Evolutionary conservation across 305 asterid species (phyloP).

Genomic region (Fraxinus velutina): DNA sequence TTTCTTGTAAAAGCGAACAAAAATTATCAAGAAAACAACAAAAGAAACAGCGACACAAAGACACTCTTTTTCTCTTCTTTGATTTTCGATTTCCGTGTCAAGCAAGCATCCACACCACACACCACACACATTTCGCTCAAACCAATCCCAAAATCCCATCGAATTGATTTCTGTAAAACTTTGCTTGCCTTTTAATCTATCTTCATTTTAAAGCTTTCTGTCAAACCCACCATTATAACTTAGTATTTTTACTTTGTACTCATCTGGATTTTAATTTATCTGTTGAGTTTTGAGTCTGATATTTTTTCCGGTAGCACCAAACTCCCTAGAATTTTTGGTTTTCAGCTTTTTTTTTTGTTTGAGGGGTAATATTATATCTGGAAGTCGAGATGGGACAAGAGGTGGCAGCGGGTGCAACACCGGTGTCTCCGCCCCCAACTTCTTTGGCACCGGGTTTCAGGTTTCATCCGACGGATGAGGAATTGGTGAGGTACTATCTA

Average conservation of each 20-base stretch:
- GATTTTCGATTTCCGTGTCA: conserved; percentile 56
- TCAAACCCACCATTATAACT: conserved; percentile 11
- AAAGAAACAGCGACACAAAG: conserved; percentile 29
- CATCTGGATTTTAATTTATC: neutral
- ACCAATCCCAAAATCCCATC: conserved; percentile 2
- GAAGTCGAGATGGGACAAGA: conserved; percentile 38
- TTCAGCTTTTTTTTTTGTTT: neutral
- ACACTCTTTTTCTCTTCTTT: neutral
- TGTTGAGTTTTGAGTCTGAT: neutral
- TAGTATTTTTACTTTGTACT: neutral
- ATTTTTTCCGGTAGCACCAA: neutral
- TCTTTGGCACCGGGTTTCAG: conserved; percentile 74
- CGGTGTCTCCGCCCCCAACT: conserved; percentile 40
- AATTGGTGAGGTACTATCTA: conserved; percentile 62
- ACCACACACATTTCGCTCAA: conserved; percentile 33
- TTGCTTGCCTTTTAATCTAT: conserved; percentile 50
- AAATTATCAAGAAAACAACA: conserved; percentile 12
- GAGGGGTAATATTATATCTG: conserved; percentile 5
- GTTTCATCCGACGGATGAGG: conserved; percentile 85
- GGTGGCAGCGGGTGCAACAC: conserved; percentile 16
- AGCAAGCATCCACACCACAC: conserved; percentile 75
- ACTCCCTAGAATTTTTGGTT: conserved; percentile 13
- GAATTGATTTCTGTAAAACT: neutral
- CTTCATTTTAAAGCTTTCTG: conserved; percentile 9
- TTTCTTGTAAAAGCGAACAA: conserved; percentile 34